Base-by-base conservation (phyloP, 2,329 filamentous ascomycete genomes). In the Pseudogymnoascus sp. region DNA sequence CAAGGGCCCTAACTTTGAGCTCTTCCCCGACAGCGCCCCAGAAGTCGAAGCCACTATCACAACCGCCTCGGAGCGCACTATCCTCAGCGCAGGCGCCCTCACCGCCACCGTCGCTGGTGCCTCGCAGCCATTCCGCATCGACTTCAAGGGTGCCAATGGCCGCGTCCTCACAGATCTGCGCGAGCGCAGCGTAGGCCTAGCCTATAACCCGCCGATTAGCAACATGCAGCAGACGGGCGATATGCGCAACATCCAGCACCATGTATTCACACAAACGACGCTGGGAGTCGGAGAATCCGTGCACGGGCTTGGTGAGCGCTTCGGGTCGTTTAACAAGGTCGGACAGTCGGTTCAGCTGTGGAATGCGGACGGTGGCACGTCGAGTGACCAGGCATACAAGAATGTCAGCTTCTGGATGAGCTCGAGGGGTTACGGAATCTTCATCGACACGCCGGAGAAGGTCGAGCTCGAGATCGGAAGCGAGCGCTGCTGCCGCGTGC, bases 271-370 rank as follows among this genome's bases (percentile, higher is more conserved):
- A 31, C 82, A 84, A 72, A 84, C 81, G 1, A 80, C 78, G 4
- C 76, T 85, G 1, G 75, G 77, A 2, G 81, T 85, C 0, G 83
- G 83, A 28, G 90, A 92, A 74, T 84, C 85, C 0, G 81, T 92
- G 13, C 88, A 90, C 73, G 89, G 90, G 0, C 80, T 92, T 3
- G 90, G 89, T 1, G 89, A 92, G 75, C 81, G 90, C 13, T 93
- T 92, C 71, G 89, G 89, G 0, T 84, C 87, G 6, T 90, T 89
- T 75, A 88, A 90, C 73, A 92, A 90, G 74, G 85, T 91, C 45
- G 89, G 89, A 11, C 89, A 92, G 74, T 80, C 81, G 11, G 77
- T 92, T 7, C 79, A 83, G 64, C 80, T 92, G 6, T 86, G 83
- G 83, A 86, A 86, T 68, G 80, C 81, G 13, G 84, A 86, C 68